Percentiles rank a stretch among this genome's conserved stretches.
phyloP scores from a whole-genome alignment of 2,329 filamentous ascomycete species.

The Diplocarpon rosae region DNA sequence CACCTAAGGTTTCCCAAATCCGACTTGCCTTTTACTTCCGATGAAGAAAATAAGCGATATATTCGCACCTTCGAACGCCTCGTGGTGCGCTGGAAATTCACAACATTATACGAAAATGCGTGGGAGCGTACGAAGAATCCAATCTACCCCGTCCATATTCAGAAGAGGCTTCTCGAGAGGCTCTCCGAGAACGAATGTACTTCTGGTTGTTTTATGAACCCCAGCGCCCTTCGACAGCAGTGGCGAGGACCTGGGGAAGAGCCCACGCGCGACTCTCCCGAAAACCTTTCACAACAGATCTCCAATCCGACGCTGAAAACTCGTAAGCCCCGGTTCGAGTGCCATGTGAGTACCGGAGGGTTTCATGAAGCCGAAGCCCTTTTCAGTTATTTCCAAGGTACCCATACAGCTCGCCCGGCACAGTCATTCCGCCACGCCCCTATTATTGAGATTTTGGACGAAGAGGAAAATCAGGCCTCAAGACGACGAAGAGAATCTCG shows the following conservation, averaged over 20 bases:
- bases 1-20: slow-evolving; percentile 9
- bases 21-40: not conserved
- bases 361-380: not conserved
- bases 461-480: not conserved
- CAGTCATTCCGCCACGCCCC: not conserved
- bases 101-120: slow-evolving; percentile 4
- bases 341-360: not conserved
- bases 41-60: not conserved
- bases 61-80: slow-evolving; percentile 1
- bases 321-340: not conserved
- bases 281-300: not conserved
- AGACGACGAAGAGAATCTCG: not conserved
- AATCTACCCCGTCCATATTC: not conserved
- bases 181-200: slow-evolving; percentile 8
- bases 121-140: not conserved
- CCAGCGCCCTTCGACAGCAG: not conserved
- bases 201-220: not conserved
- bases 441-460: not conserved
- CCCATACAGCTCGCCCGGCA: not conserved
- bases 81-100: slow-evolving; percentile 1
- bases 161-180: not conserved
- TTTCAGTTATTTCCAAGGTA: not conserved
- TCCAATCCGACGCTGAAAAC: not conserved
- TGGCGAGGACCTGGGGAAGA: slow-evolving; percentile 6
- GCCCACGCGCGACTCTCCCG: not conserved